Base-by-base conservation (phyloP, 2,329 filamentous ascomycete genomes). In the Fusarium miscanthi region DNA sequence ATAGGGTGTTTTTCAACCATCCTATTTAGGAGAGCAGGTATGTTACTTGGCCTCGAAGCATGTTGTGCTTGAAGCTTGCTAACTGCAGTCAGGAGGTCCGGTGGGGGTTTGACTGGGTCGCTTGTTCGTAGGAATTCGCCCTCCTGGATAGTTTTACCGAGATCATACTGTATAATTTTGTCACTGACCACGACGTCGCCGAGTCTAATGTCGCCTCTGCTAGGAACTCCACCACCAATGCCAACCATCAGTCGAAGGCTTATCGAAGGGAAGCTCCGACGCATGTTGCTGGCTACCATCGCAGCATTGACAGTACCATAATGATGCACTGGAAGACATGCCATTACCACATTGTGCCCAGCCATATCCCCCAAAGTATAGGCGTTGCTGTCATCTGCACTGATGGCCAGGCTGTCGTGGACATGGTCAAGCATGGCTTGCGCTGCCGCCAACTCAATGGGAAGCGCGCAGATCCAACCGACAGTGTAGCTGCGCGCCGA, bases 181-280 rank as follows among this genome's bases (percentile, higher is more conserved):
- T 17, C 19, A 10, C 38, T 40, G 16, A 80, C 74, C 3, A 79
- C 70, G 7, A 79, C 30, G 21, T 80, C 78, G 0, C 78, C 78
- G 1, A 80, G 49, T 6, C 74, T 72, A 6, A 80, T 57, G 11
- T 79, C 78, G 13, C 35, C 53, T 23, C 21, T 63, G 16, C 41
- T 60, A 0, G 70, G 70, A 1, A 33, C 67, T 0, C 76, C 77
- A 5, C 78, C 77, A 5, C 75, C 78, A 17, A 79, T 76, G 0
- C 76, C 78, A 0, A 79, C 77, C 66, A 79, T 77, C 33, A 79
- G 23, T 6, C 41, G 13, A 60, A 64, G 8, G 1, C 43, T 14
- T 5, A 74, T 58, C 0, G 53, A 62, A 2, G 54, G 87, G 70
- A 83, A 89, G 43, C 91, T 87, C 6, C 58, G 42, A 3, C 9